phyloP scores from a whole-genome alignment of 208 protist genomes.

The Trypanosoma platydactyli region DNA sequence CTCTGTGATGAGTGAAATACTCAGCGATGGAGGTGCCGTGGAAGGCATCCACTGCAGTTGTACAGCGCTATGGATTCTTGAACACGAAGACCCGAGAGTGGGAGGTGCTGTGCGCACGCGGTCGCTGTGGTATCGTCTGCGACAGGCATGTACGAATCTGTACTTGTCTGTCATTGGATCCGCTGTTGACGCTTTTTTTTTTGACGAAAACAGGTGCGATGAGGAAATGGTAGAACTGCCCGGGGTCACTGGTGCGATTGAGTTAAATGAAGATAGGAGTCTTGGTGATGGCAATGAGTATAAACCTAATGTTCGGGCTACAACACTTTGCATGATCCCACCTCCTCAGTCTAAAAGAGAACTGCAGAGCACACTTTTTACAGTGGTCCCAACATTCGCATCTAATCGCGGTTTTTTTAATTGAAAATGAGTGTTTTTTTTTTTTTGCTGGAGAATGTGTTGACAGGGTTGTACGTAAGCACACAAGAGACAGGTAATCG shows the following conservation, averaged over 20 bases:
- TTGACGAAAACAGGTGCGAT: conserved; percentile 13
- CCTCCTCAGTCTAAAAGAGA: conserved; percentile 46
- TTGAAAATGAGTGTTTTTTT: conserved; percentile 70
- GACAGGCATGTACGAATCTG: conserved; percentile 58
- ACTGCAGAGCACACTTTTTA: conserved; percentile 57
- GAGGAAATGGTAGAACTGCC: conserved; percentile 28
- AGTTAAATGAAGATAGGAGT: neutral
- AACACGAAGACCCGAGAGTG: conserved; percentile 57
- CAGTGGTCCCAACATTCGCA: conserved; percentile 54
- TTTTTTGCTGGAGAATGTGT: conserved; percentile 53
- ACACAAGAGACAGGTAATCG: conserved; percentile 37
- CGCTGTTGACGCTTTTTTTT: conserved; percentile 50
- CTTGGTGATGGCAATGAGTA: neutral
- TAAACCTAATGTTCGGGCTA: conserved; percentile 30
- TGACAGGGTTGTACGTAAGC: conserved; percentile 69
- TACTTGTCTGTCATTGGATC: conserved; percentile 68
- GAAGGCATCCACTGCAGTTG: conserved; percentile 26
- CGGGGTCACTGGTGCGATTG: conserved; percentile 2
- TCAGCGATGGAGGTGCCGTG: conserved; percentile 31
- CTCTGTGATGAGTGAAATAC: neutral
- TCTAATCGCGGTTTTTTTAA: conserved; percentile 54
- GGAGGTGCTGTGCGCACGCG: conserved; percentile 52
- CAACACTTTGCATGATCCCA: conserved; percentile 60
- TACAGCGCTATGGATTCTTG: conserved; percentile 65
- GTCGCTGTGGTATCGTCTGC: conserved; percentile 47